Evolutionary conservation across 129 eudicot genomes (phyloP).

Genomic region (Daucus carota): DH1_v3.0 NC_030382.2:15037501-15038000

Average conservation of each 20-base stretch:
- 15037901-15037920: slow-evolving; percentile 39
- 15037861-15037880: slow-evolving; percentile 99
- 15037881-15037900: slow-evolving; percentile 36
- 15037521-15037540: slow-evolving; percentile 38
- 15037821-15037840: slow-evolving; percentile 88
- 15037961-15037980: slow-evolving; percentile 17
- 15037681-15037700: background rate
- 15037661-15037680: slow-evolving; percentile 99
- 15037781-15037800: slow-evolving; percentile 40
- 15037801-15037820: slow-evolving; percentile 68
- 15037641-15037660: slow-evolving; percentile 99
- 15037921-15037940: too few relatives aligned
- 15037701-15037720: slow-evolving; percentile 67
- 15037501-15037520: slow-evolving; percentile 52
- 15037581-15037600: slow-evolving; percentile 99
- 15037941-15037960: slow-evolving; percentile 12
- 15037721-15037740: slow-evolving; percentile 65
- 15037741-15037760: slow-evolving; percentile 63
- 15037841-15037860: slow-evolving; percentile 80
- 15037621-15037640: slow-evolving; percentile 94
- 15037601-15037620: slow-evolving; percentile 99
- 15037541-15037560: slow-evolving; percentile 50
- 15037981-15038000: slow-evolving; percentile 59
- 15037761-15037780: slow-evolving; percentile 58
- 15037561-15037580: slow-evolving; percentile 98